Evolutionary conservation across 2,329 filamentous ascomycete genomes (phyloP), one percentile per base, ranked within the genome.

Genomic region (Arthrobotrys musiformis): DNA sequence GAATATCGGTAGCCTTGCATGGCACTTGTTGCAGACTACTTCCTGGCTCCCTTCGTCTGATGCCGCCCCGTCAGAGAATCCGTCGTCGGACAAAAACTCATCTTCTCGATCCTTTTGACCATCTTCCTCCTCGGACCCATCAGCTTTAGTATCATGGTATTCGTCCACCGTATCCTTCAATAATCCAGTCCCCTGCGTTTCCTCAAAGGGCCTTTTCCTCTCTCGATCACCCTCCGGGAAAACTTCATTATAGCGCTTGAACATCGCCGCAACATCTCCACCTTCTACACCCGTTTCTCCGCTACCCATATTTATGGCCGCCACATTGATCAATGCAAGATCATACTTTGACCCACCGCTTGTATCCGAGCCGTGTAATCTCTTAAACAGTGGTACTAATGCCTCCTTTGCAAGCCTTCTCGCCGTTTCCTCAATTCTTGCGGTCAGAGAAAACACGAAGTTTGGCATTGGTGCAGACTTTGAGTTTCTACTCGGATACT

Each of bases 291-390:
- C 73, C n/a, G 70, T 78, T 35, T 87, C 88, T 8, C 85, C 84
- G 72, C 86, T 85, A 30, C 84, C 87, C 90, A 98, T 94, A 82
- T 97, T 97, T 13, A 92, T 91, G 6, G 92, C 93, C 52, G 93
- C 94, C 22, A 98, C 85, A 79, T 97, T 98, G 74, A 98, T 86
- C 62, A 98, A 85, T 79, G 91, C 92, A 17, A 97, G 83, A 79
- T 94, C 92, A 91, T 92, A 97, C 1, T 88, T 89, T 4, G 73
- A 70, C 11, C 78, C 80, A 46, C 66, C 61, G 7, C 86, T 85
- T 78, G 87, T 88, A 77, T 91, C 89, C 0, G 64, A 67, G 7
- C 89, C 87, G 79, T 94, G 91, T 11, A 97, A 85, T 78, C 89
- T 90, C 13, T 89, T 89, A 81, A 97, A 93, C 82, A 97, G 88